Base-by-base conservation (phyloP, 805 yeast species). In the Cyberlindnera xylosilytica region DNA sequence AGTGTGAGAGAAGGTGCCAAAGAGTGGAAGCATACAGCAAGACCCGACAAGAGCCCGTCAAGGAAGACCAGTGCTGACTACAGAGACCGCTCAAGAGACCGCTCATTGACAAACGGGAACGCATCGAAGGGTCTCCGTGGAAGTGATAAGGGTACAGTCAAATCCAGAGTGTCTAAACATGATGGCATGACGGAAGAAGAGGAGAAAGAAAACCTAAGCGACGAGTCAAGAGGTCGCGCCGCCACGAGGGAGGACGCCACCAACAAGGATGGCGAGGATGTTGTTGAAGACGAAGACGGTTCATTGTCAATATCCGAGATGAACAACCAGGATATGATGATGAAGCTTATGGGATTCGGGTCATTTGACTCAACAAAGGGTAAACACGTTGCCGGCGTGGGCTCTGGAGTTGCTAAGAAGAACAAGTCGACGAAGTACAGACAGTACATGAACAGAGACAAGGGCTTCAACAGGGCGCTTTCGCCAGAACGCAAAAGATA, bases 401-500 rank as follows among this genome's bases (percentile, higher is more conserved):
- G 72, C 16, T 60, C 56, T 20, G 80, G 78, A 1, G 64, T 66
- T 0, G 63, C 60, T 2, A 62, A 63, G 44, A 63, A 63, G 42
- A 62, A 66, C 26, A 63, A 61, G 40, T 66, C 66, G 41, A 62
- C 76, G 0, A 70, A 70, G 20, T 79, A 75, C 53, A 65, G 84
- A 52, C 83, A 78, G 57, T 79, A 79, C 48, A 77, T 77, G 79
- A 78, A 78, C 54, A 62, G 81, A 42, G 67, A 60, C 12, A 74
- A 73, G 49, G 82, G 82, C 3, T 76, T 75, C 57, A 78, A 76
- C 51, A 61, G 83, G 41, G 71, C 78, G 1, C 56, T 77, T 29
- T 76, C 81, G 3, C 82, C 81, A 1, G 61, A 68, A n/a, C 51
- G 58, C 33, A 49, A 42, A 43, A 15, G 24, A 27, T 36, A 34